Base-by-base conservation (phyloP, 2,329 filamentous ascomycete species). In the Scytalidium sp. region DNA sequence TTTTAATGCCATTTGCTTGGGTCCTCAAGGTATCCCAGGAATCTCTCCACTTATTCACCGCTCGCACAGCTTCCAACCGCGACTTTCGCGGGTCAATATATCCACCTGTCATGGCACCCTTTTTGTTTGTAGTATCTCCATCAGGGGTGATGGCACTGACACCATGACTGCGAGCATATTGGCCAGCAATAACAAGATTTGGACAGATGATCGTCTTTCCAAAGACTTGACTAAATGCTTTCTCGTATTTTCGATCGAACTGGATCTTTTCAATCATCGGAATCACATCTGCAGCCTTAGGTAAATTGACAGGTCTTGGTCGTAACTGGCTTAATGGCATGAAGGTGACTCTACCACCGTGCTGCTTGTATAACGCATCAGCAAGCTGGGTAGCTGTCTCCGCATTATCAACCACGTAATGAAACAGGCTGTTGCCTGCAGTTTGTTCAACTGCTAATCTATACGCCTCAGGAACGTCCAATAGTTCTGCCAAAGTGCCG, bases 151-250 rank as follows among this genome's bases (percentile, higher is more conserved):
- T 96, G 27, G 90, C 92, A 60, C 91, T 91, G 20, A 97, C 85
- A 17, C 88, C 88, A 62, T 97, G 93, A 60, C 88, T 96, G 62
- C 93, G 84, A 19, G 94, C 90, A 65, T 97, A 97, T 64, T 97
- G 91, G 11, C 88, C 83, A 43, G 92, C 94, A 51, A 96, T 83
- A 44, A 88, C 83, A 54, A 99, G 74, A 58, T 90, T 96, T 2
- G 93, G 92, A 59, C 94, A 97, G 49, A 99, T 87, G 46, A 99
- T 90, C 0, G 90, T 94, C 68, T 90, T 95, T 43, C 92, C 94
- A 70, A 99, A 99, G 1, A 99, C 90, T 65, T 97, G 92, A 64
- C 89, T 85, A 67, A 99, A 94, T 0, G 94, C 94, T 60, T 83
- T 87, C 51, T 95, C 90, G 59, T 86, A 97, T 53, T 74, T 76